These are phyloP conservation scores for Euphorbia celastroides DNA, from an alignment of 441 rosid species.

Conservation along the genomic window DNA sequence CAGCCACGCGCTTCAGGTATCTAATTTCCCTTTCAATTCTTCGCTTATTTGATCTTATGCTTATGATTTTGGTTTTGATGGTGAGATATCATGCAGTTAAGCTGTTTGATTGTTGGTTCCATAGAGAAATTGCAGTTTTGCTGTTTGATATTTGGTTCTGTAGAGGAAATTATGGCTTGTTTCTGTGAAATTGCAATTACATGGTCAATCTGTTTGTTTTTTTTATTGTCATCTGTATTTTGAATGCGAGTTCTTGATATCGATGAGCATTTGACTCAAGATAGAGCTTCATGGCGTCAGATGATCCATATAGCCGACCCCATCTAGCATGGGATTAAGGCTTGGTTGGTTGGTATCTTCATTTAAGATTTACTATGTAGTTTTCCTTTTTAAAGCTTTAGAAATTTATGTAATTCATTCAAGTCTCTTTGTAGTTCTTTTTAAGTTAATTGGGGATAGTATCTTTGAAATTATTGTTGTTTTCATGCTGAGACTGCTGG, in stretches of 20 bases:
- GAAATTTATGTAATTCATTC: background rate
- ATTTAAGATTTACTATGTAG: background rate
- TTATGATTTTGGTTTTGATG: background rate
- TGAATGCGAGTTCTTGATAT: no score
- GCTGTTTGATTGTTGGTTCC: background rate
- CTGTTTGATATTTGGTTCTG: background rate
- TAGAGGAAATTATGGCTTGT: background rate
- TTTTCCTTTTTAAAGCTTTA: background rate
- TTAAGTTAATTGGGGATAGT: background rate
- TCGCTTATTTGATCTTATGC: no score
- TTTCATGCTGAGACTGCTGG: background rate
- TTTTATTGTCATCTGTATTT: no score
- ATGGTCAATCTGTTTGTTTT: no score
- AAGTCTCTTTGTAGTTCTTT: background rate
- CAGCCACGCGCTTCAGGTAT: background rate
- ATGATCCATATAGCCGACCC: no score
- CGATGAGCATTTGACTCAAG: no score
- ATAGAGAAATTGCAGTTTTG: background rate
- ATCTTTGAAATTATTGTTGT: background rate
- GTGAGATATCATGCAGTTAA: background rate
- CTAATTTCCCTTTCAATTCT: background rate
- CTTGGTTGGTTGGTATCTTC: no score
- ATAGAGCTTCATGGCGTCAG: no score
- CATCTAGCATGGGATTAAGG: no score
- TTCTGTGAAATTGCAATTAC: background rate